phyloP scores from a whole-genome alignment of 345 rosid species.

The Dimocarpus longan region DNA sequence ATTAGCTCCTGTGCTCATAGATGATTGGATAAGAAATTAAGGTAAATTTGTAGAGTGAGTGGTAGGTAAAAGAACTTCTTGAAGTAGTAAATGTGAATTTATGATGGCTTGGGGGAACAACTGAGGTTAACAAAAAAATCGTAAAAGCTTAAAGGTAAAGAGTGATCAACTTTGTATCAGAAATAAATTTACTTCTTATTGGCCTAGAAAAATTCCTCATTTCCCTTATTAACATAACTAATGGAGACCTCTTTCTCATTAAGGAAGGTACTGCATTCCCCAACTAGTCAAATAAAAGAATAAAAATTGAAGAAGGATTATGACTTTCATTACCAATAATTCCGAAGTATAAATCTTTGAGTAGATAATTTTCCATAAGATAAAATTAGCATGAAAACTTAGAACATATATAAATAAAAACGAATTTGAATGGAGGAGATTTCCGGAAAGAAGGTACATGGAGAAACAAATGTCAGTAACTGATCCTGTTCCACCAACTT shows the following conservation, averaged over 20 bases:
- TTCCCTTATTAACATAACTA: conserved; percentile 93
- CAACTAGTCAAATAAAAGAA: conserved; percentile 12
- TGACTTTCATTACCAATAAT: neutral
- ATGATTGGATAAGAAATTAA: neutral
- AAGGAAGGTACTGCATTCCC: conserved; percentile 41
- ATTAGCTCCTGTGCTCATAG: neutral
- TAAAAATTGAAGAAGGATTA: conserved; percentile 5
- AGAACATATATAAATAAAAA: neutral
- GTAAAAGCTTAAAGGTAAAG: neutral
- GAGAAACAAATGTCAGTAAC: conserved; percentile 61
- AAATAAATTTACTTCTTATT: conserved; percentile 4
- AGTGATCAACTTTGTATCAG: neutral
- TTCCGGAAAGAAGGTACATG: conserved; percentile 94
- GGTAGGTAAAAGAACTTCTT: neutral
- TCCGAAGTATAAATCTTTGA: neutral
- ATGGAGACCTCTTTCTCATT: conserved; percentile 73
- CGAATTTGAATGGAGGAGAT: conserved; percentile 13
- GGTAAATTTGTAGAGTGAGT: neutral
- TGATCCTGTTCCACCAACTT: conserved; percentile 82
- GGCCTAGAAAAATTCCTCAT: conserved; percentile 60
- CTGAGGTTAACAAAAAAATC: neutral
- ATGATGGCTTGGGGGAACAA: neutral
- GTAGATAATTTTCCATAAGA: neutral
- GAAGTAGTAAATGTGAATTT: conserved; percentile 3
- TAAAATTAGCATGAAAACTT: neutral